phyloP scores from a whole-genome alignment of 805 yeast species.

The Barnettozyma pratensis region DNA sequence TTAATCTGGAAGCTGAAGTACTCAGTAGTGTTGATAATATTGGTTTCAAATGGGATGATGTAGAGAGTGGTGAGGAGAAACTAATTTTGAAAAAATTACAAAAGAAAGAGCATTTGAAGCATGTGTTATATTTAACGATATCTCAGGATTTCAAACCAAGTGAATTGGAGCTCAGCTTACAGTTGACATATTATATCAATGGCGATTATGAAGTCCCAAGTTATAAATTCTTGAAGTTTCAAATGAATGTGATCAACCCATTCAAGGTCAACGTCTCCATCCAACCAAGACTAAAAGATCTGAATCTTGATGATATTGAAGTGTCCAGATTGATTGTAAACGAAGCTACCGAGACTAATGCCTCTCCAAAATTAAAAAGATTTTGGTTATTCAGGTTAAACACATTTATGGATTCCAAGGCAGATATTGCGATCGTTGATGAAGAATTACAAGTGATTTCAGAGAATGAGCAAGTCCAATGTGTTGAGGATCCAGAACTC shows the following conservation, averaged over 20 bases:
- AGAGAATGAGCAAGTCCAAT: constrained; percentile 33
- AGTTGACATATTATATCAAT: constrained; percentile 24
- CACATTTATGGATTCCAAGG: constrained; percentile 18
- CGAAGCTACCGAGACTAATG: not conserved
- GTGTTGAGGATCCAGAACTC: constrained; percentile 17
- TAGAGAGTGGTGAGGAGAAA: constrained; percentile 9
- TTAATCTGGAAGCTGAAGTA: constrained; percentile 26
- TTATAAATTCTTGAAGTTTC: constrained; percentile 17
- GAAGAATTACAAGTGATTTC: constrained; percentile 22
- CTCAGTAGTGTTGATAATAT: constrained; percentile 7
- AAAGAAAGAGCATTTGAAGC: constrained; percentile 1
- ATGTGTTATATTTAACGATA: constrained; percentile 1
- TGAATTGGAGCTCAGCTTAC: constrained; percentile 12
- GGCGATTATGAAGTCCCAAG: constrained; percentile 28
- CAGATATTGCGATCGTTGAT: constrained; percentile 31
- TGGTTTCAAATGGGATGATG: constrained; percentile 7
- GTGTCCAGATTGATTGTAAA: not conserved
- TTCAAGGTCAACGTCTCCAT: constrained; percentile 27
- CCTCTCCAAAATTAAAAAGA: constrained; percentile 29
- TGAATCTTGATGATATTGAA: constrained; percentile 12
- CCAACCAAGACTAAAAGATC: constrained; percentile 27
- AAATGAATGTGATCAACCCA: constrained; percentile 27
- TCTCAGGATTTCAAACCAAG: constrained; percentile 8
- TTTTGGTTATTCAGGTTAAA: constrained; percentile 30
- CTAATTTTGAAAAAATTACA: not conserved